phyloP scores from a whole-genome alignment of 441 rosid genomes.

The Gossypium lobatum region DNA sequence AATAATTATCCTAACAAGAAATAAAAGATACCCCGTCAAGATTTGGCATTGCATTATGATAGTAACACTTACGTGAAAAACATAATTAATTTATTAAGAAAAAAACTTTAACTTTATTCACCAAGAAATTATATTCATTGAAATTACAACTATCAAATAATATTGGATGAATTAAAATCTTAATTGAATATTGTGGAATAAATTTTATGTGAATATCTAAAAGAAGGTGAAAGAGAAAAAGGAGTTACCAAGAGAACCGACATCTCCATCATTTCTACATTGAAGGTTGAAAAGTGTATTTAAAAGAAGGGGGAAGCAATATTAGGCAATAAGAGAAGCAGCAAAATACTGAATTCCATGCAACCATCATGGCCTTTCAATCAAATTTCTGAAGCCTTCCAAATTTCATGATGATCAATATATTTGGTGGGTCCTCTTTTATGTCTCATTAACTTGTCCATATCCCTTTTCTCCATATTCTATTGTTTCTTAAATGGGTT shows the following conservation, averaged over 20 bases:
- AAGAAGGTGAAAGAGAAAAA: background rate
- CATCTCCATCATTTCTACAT: slow-evolving; percentile 34
- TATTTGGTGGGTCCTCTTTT: slow-evolving; percentile 42
- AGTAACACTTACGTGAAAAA: too few species aligned
- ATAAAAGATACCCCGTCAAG: too few species aligned
- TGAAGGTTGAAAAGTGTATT: slow-evolving; percentile 42
- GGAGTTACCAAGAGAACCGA: slow-evolving; percentile 30
- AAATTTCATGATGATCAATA: slow-evolving; percentile 57
- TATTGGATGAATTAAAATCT: too few species aligned
- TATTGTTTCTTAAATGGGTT: background rate
- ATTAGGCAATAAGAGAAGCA: slow-evolving; percentile 26
- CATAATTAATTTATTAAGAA: too few species aligned
- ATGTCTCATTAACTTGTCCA: slow-evolving; percentile 17
- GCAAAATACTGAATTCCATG: slow-evolving; percentile 74
- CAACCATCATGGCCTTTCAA: slow-evolving; percentile 70
- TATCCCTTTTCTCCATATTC: background rate
- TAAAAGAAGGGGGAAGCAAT: slow-evolving; percentile 30
- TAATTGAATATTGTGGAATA: too few species aligned
- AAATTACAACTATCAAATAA: too few species aligned
- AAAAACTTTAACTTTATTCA: too few species aligned
- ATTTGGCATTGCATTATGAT: too few species aligned
- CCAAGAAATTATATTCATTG: too few species aligned
- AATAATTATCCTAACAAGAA: too few species aligned
- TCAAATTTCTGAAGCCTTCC: slow-evolving; percentile 54
- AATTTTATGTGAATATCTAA: too few species aligned